Evolutionary conservation across 495 filamentous ascomycete species (phyloP), one percentile per base, ranked within the genome.

Genomic region (Friedmanniomyces simplex): DNA sequence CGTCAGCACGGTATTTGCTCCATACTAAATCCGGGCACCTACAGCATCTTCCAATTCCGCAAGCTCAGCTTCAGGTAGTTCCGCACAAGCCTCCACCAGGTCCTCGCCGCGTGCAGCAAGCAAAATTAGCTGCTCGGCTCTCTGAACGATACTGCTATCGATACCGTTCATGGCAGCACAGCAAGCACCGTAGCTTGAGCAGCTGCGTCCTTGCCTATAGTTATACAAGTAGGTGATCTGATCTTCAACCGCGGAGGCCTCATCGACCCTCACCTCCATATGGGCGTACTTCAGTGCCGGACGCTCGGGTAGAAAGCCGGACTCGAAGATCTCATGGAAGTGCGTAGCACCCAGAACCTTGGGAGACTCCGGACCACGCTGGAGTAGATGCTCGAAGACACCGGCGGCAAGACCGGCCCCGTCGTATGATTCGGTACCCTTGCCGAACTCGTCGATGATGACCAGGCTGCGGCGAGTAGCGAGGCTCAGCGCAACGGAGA

Each of bases 381-480:
- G 73, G 2, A 93, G 74, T 25, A 96, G 80, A 68, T 95, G 76
- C 61, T 87, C 79, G 37, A 96, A 82, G 6, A 93, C 82, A 7
- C 89, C 88, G 53, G 82, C 84, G 49, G 88, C 83, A n/a, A 98
- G 73, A 0, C 88, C 94, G 4, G 90, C 86, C 21, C 93, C 93
- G 72, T 93, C 86, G 58, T 77, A 77, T 16, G 79, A 76, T 51
- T 88, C 86, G 0, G 93, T 98, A 8, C 93, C 94, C 72, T 96
- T 98, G 4, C 93, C 93, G 61, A 98, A 97, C 63, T 98, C 94
- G 65, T 98, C 93, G 50, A 95, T 84, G 24, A 98, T 74, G 4
- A 97, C 68, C 1, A 98, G 71, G 64, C 86, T 95, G 26, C 82
- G 79, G 28, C 78, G 73, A 14, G 93, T 96, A 10, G 84, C 81